These are phyloP conservation scores for Pseudogymnoascus sp. DNA, from an alignment of 2,329 filamentous ascomycete species.

Conservation along the genomic window DNA sequence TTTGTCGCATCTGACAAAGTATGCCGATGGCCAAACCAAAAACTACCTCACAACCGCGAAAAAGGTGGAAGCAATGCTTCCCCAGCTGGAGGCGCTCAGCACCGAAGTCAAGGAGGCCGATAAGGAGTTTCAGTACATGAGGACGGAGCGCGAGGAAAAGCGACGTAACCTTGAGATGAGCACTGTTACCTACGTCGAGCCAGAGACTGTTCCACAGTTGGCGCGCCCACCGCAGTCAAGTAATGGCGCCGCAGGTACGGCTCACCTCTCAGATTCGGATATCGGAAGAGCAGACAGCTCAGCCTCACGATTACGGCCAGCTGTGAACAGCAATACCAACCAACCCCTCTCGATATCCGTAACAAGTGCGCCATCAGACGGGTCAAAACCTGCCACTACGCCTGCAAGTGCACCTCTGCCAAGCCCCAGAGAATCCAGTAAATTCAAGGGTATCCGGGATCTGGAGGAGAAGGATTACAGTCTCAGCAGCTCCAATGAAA, in stretches of 20 bases:
- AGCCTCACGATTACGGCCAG: conserved; percentile 55
- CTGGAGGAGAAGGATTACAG: conserved; percentile 74
- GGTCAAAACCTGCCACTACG: conserved; percentile 40
- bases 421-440: conserved; percentile 32
- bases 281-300: conserved; percentile 64
- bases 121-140: conserved; percentile 92
- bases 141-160: conserved; percentile 94
- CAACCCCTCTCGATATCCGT: conserved; percentile 27
- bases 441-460: conserved; percentile 89
- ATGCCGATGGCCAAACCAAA: conserved; percentile 81
- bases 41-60: conserved; percentile 76
- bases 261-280: conserved; percentile 57
- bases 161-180: conserved; percentile 83
- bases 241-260: conserved; percentile 20
- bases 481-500: conserved; percentile 42
- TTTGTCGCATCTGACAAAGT: conserved; percentile 86
- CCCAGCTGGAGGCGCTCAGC: conserved; percentile 81
- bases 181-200: conserved; percentile 64
- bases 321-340: conserved; percentile 37
- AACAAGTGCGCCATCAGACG: conserved; percentile 39
- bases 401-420: conserved; percentile 44
- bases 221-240: conserved; percentile 25
- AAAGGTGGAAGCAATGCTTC: conserved; percentile 78
- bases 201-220: conserved; percentile 48
- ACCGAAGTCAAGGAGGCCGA: conserved; percentile 87